A percentile compares a stretch with the other conserved stretches of the same genome.
phyloP scores from a whole-genome alignment of 2,329 filamentous ascomycete species.

The Talaromyces sp. region DNA sequence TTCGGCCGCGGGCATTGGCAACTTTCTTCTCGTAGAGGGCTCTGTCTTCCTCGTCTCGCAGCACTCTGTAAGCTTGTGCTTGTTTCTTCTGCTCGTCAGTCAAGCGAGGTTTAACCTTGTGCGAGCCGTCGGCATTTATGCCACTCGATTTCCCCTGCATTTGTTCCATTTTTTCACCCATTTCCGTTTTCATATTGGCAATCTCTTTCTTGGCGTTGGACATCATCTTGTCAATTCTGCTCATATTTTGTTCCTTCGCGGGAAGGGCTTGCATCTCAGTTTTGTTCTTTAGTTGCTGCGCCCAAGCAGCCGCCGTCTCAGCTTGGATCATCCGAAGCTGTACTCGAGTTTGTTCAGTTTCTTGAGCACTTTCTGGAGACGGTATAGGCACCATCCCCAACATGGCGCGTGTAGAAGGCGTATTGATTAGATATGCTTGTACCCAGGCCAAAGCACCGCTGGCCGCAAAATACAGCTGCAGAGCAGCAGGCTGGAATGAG shows the following conservation, averaged over 20 bases:
- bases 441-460: conserved; percentile 30
- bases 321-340: conserved; percentile 3
- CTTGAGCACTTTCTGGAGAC: conserved; percentile 8
- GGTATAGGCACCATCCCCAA: conserved; percentile 18
- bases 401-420: conserved; percentile 22
- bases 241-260: conserved; percentile 12
- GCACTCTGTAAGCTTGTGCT: conserved; percentile 3
- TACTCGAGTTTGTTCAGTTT: conserved; percentile 9
- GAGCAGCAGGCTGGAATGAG: conserved; percentile 48
- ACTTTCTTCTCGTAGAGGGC: background rate
- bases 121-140: conserved; percentile 17
- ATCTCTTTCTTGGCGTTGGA: conserved; percentile 24
- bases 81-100: conserved; percentile 1
- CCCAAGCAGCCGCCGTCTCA: conserved; percentile 4
- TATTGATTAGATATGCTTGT: conserved; percentile 45
- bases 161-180: conserved; percentile 17
- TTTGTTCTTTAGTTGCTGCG: conserved; percentile 6
- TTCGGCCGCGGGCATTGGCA: background rate
- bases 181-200: conserved; percentile 19
- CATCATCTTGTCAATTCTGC: conserved; percentile 32
- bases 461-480: conserved; percentile 60
- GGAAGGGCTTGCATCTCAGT: conserved; percentile 5
- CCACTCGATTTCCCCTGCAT: conserved; percentile 17
- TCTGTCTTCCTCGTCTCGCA: conserved; percentile 8
- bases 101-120: conserved; percentile 4